Evolutionary conservation across 2,329 filamentous ascomycete species (phyloP).

Genomic region (Thermochaetoides dissita): DNA sequence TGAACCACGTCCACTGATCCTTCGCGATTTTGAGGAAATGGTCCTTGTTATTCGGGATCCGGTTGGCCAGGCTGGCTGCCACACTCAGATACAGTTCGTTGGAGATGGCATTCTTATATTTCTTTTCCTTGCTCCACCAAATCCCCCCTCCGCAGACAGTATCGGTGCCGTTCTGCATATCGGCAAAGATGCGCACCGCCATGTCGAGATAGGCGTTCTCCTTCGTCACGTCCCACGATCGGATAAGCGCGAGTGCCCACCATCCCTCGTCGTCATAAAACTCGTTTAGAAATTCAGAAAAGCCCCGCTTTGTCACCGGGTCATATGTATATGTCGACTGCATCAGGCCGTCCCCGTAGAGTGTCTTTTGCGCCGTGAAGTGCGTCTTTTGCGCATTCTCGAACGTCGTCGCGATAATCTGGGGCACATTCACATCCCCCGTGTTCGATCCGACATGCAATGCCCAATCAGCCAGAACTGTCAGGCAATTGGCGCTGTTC

Average conservation of each 20-base stretch:
- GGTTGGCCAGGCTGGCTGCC: conserved; percentile 38
- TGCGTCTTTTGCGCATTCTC: conserved; percentile 27
- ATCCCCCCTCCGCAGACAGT: conserved; percentile 38
- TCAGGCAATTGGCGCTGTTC: conserved; percentile 57
- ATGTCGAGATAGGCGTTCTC: conserved; percentile 33
- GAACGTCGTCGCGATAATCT: conserved; percentile 32
- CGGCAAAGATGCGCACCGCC: conserved; percentile 38
- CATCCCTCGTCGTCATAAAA: conserved; percentile 50
- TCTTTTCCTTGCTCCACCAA: conserved; percentile 41
- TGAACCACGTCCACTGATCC: conserved; percentile 39
- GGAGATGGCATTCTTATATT: conserved; percentile 37
- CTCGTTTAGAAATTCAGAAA: conserved; percentile 36
- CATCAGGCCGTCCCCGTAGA: conserved; percentile 23
- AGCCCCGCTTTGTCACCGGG: conserved; percentile 18
- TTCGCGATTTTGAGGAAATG: conserved; percentile 33
- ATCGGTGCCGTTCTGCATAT: conserved; percentile 35
- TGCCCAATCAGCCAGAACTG: conserved; percentile 43
- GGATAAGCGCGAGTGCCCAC: conserved; percentile 47
- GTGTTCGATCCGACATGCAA: conserved; percentile 1
- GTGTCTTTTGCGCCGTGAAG: conserved; percentile 25
- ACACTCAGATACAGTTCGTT: conserved; percentile 43
- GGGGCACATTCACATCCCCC: conserved; percentile 21
- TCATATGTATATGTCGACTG: conserved; percentile 24
- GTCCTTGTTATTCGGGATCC: conserved; percentile 21
- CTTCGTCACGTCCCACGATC: conserved; percentile 36